Conservation (phyloP, 306 rosid genomes). For the Parietaria judaica region DNA sequence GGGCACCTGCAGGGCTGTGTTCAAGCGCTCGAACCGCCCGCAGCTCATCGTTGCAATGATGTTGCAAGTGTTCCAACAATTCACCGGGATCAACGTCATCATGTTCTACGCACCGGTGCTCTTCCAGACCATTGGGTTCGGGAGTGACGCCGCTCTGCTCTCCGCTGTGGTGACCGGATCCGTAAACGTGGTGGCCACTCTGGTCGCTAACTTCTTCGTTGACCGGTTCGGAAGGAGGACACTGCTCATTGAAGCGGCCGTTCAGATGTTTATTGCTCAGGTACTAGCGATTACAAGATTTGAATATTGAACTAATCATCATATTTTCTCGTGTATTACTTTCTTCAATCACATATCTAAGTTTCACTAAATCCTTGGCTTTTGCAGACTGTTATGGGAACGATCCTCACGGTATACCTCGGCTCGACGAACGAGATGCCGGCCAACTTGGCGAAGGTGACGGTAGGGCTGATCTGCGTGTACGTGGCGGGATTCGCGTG, state of each 20-base stretch:
- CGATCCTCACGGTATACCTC: conserved; percentile 3
- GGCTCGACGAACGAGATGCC: conserved; percentile 13
- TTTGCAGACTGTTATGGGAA: conserved; percentile 5
- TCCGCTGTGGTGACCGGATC: conserved; percentile 15
- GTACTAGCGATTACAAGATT: neutral
- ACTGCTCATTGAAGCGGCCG: neutral
- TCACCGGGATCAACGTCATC: conserved; percentile 9
- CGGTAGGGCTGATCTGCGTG: conserved; percentile 10
- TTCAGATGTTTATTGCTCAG: conserved; percentile 24
- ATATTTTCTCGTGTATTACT: no score
- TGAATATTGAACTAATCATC: no score
- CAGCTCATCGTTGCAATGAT: conserved; percentile 5
- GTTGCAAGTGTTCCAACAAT: conserved; percentile 26
- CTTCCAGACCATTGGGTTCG: conserved; percentile 8
- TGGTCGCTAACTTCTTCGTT: neutral
- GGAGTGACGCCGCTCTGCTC: conserved; percentile 1
- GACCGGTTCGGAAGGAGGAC: conserved; percentile 21
- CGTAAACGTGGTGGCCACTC: conserved; percentile 6
- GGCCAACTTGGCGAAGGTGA: neutral
- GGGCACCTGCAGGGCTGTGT: conserved; percentile 1
- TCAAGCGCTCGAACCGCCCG: conserved; percentile 10
- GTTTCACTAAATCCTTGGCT: neutral
- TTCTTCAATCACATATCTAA: no score
- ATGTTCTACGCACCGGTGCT: conserved; percentile 32
- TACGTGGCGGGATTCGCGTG: conserved; percentile 30